Evolutionary conservation across 768 basidiomycete genomes (phyloP), one percentile per base, ranked within the genome.

Genomic region (Boletus insuetus): DNA sequence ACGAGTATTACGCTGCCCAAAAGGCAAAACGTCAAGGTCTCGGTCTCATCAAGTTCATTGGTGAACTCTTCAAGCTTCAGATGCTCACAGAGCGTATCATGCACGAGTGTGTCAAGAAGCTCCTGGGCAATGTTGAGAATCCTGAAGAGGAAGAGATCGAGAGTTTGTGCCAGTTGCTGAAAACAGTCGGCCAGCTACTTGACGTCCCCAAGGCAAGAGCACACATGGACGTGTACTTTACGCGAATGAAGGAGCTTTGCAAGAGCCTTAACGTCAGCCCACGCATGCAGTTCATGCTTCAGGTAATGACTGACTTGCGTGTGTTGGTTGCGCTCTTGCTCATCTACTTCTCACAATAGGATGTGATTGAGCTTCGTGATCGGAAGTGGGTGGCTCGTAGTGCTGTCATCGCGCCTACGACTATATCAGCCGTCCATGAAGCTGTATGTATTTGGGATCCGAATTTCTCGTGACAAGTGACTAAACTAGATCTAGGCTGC

Each of bases 81-180:
- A 97, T 98, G 94, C 78, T 98, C 51, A 94, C 94, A 46, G 93
- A 94, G 76, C 87, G 93, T 62, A 96, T 98, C 76, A 99, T 98
- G 91, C 91, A 94, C 77, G 91, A 94, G 73, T 99, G 96, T 79
- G 86, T 98, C 69, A 93, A 94, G 82, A 94, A 96, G 75, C 82
- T 98, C 13, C 79, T 98, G 13, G 83, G 87, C 51, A 98, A 99
- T 68, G 88, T 96, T 54, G 87, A 93, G 62, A 91, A 92, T 65
- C 97, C 94, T 0, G 94, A 98, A 67, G 96, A 98, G 74, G 96
- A 98, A 75, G 95, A 97, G 67, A 90, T 99, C 59, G 96, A 98
- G 79, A 91, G 88, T 45, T 80, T 97, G 53, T 98, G 94, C 81
- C 94, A 93, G 70, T 81, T 98, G 51, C 72, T 99, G 49, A 82